Base-by-base conservation (phyloP, 75 land plant species). In the Isoetes taiwanensis region DNA sequence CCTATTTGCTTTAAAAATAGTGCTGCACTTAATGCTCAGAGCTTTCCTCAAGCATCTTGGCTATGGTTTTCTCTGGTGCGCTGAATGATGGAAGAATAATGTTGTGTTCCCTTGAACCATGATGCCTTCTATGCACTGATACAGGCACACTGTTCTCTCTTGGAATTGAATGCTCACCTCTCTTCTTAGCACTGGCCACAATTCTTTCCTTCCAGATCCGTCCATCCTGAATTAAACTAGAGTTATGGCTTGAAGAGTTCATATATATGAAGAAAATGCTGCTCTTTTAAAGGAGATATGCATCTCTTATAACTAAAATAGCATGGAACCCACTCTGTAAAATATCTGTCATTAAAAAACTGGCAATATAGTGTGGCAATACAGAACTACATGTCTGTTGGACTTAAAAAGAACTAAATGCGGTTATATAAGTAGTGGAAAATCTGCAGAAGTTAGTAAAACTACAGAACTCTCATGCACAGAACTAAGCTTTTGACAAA, bases 181-280 rank as follows among this genome's bases (percentile, higher is more conserved):
- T 64, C 35, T 71, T 70, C 40, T 61, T 62, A 9, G 63, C 65
- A 41, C 52, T 53, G 26, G 73, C 74, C 28, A 80, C 65, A 42
- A 79, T 53, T 27, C 94, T 79, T 54, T 81, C 85, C 73, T 87
- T 91, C 97, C 97, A 86, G 54, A 86, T 67, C 56, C 77, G 76
- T 40, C 94, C 97, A 77, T 91, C 97, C 94, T 91, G 60, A 40
- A 60, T 4, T 9, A 32, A 33, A 56, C 9, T 37, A 37, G 39
- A 37, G 39, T 37, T 9, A 37, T 37, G 39, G 14, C 9, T 37
- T 37, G 39, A 9, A 14, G 39, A 37, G 39, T 9, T 37, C 12
- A 37, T 37, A 37, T n/a, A n/a, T n/a, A n/a, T n/a, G n/a, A n/a
- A n/a, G n/a, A n/a, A n/a, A n/a, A n/a, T n/a, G n/a, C n/a, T n/a